Conservation (phyloP, 257 asterid genomes). For the Lycium ferocissimum region DNA sequence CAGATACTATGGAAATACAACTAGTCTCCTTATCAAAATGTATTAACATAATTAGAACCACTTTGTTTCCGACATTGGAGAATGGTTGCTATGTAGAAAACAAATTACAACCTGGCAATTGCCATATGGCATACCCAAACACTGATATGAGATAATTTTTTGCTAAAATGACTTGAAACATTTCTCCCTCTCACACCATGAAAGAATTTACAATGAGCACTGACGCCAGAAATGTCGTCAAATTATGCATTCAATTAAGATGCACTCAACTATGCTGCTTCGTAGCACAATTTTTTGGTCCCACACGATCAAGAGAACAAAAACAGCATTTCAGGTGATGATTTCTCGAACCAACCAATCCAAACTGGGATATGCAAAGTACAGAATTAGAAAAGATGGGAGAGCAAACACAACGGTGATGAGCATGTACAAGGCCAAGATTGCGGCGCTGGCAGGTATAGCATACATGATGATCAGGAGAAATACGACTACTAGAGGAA, state of each 20-base stretch:
- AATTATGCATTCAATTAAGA: slow-evolving; percentile 25
- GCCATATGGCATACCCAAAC: background rate
- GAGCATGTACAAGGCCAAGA: slow-evolving; percentile 78
- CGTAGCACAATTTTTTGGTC: background rate
- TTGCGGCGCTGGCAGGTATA: slow-evolving; percentile 89
- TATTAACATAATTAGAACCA: slow-evolving; percentile 10
- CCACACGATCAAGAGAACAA: slow-evolving; percentile 20
- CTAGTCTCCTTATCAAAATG: slow-evolving; percentile 6
- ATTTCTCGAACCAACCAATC: slow-evolving; percentile 97
- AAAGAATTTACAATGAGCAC: background rate
- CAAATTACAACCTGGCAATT: slow-evolving; percentile 20
- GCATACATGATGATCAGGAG: slow-evolving; percentile 77
- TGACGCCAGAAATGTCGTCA: slow-evolving; percentile 11
- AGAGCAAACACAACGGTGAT: slow-evolving; percentile 78
- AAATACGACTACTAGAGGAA: slow-evolving; percentile 78
- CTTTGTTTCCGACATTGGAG: slow-evolving; percentile 12
- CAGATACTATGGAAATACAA: background rate
- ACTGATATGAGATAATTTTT: background rate
- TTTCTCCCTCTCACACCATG: background rate
- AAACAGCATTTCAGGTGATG: slow-evolving; percentile 51
- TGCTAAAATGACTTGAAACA: slow-evolving; percentile 17
- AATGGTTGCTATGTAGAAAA: background rate
- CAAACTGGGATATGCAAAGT: slow-evolving; percentile 93
- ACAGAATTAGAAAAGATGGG: slow-evolving; percentile 83
- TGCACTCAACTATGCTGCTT: slow-evolving; percentile 20